Evolutionary conservation across 192 early-diverging fungal genomes (phyloP).

Genomic region (Oehlia diaphana): DNA sequence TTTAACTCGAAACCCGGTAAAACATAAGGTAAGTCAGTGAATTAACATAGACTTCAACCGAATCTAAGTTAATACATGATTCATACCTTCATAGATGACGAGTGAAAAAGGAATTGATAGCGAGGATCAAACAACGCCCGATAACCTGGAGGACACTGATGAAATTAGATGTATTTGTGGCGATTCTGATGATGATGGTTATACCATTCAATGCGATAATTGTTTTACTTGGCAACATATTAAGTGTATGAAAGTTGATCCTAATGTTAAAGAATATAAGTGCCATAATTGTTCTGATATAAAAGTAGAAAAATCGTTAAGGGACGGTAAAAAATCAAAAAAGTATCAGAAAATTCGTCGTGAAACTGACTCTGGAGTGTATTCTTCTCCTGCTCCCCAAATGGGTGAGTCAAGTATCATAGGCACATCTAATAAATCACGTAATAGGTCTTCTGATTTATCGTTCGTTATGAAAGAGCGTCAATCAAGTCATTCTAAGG

Average conservation of each 20-base stretch:
- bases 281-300: conserved; percentile 88
- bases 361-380: neutral
- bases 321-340: conserved; percentile 52
- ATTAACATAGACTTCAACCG: neutral
- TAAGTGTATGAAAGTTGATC: conserved; percentile 74
- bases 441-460: conserved; percentile 32
- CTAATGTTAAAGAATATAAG: conserved; percentile 45
- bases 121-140: conserved; percentile 9
- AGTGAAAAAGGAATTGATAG: neutral
- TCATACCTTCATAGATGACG: neutral
- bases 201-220: conserved; percentile 93
- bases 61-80: neutral
- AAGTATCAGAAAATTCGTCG: conserved; percentile 40
- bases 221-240: conserved; percentile 97
- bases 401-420: conserved; percentile 32
- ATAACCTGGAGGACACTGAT: conserved; percentile 74
- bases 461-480: neutral
- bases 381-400: conserved; percentile 12
- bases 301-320: conserved; percentile 71
- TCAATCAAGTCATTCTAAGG: neutral
- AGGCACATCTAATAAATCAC: conserved; percentile 32
- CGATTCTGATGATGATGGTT: conserved; percentile 91
- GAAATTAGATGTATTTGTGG: conserved; percentile 95
- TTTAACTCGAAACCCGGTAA: neutral
- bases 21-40: neutral